phyloP scores from a whole-genome alignment of 2,329 filamentous ascomycete genomes.

The Atkinsonella hypoxylon region DNA sequence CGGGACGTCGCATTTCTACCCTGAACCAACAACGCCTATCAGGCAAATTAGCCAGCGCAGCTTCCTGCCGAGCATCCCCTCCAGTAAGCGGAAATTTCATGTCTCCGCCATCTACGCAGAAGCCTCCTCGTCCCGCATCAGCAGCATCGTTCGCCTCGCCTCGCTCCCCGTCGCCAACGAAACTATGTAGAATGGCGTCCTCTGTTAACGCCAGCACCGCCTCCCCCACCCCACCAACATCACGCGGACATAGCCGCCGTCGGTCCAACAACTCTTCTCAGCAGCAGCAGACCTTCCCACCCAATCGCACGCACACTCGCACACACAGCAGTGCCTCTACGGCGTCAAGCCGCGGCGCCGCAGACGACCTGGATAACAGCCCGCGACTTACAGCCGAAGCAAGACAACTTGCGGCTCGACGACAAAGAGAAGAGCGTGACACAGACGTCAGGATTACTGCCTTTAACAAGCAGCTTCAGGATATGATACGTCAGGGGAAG shows the following conservation, averaged over 20 bases:
- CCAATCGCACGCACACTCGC: slow-evolving; percentile 38
- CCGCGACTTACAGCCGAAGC: slow-evolving; percentile 53
- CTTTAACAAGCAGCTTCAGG: slow-evolving; percentile 67
- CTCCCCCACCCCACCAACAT: slow-evolving; percentile 12
- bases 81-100: slow-evolving; percentile 20
- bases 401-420: slow-evolving; percentile 58
- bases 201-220: slow-evolving; percentile 11
- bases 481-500: slow-evolving; percentile 81
- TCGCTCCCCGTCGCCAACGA: slow-evolving; percentile 27
- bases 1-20: slow-evolving; percentile 32
- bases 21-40: slow-evolving; percentile 18
- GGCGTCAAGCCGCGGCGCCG: slow-evolving; percentile 20
- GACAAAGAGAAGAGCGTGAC: slow-evolving; percentile 61
- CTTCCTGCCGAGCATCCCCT: not conserved
- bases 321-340: slow-evolving; percentile 33
- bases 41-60: slow-evolving; percentile 14
- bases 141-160: slow-evolving; percentile 21
- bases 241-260: slow-evolving; percentile 10
- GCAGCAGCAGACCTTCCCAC: slow-evolving; percentile 10
- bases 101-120: slow-evolving; percentile 5
- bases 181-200: slow-evolving; percentile 25
- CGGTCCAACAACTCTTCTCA: slow-evolving; percentile 6
- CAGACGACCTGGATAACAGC: slow-evolving; percentile 20
- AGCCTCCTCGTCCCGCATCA: slow-evolving; percentile 15
- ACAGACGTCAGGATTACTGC: slow-evolving; percentile 68